Evolutionary conservation across 805 yeast species (phyloP), one percentile per base, ranked within the genome.

Genomic region (Sugiyamaella valdiviana): DNA sequence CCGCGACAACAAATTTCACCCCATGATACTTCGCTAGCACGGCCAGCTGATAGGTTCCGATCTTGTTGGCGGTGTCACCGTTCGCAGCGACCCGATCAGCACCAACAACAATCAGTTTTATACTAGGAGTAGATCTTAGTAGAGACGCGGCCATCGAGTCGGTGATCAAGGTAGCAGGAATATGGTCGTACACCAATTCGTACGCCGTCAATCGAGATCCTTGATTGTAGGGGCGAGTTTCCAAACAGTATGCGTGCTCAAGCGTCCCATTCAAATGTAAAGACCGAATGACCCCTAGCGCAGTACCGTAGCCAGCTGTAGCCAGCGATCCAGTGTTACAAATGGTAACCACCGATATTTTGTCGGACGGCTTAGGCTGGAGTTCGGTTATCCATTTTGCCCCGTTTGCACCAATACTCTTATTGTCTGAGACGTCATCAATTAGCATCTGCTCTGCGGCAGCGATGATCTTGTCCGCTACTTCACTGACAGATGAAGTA

Each of bases 261-360:
- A 91, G 67, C 61, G 72, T 74, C 39, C 80, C 77, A 0, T 69
- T 57, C 1, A 65, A 54, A 46, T 65, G 77, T 52, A 85, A 71
- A 0, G 95, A 79, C 56, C 98, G 78, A 36, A 91, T 80, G 20
- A 93, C 86, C 12, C 99, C 98, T 24, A 91, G 73, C 0, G 98
- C 98, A 4, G 99, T 91, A 24, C 99, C 99, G 63, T 89, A 91
- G 1, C 98, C 98, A 3, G 98, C 87, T 1, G 99, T 91, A 1
- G 99, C 99, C 51, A 91, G 72, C 0, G 97, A 87, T 0, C 99
- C 99, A 0, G 99, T 91, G 67, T 91, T 91, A 67, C 99, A 91
- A 49, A 93, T 86, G 1, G 98, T 91, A 62, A 93, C 68, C 2
- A 88, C 90, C 1, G 95, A 78, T 62, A 89, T 82, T 3, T 83